phyloP scores from a whole-genome alignment of 805 yeast genomes.

The Candida xyloterini region DNA sequence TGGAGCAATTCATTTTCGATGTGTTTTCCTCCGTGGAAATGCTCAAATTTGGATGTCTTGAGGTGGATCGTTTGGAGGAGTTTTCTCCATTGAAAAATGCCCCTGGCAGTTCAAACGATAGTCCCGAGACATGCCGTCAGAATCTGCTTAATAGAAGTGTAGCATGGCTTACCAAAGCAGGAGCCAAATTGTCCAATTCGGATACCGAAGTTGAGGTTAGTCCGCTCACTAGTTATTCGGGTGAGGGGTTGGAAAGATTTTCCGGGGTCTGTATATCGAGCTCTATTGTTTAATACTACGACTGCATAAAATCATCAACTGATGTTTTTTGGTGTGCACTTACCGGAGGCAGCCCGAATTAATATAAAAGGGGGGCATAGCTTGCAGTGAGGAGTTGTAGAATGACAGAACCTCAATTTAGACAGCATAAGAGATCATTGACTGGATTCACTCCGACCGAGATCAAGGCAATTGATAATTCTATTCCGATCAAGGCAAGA shows the following conservation, averaged over 20 bases:
- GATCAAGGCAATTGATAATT: conserved; percentile 75
- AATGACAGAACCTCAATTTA: neutral
- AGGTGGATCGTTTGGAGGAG: conserved; percentile 81
- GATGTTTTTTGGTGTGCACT: conserved; percentile 8
- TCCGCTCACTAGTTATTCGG: conserved; percentile 70
- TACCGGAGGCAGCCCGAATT: conserved; percentile 8
- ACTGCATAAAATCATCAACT: conserved; percentile 2
- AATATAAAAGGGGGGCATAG: conserved; percentile 5
- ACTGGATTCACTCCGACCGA: conserved; percentile 93
- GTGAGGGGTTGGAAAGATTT: conserved; percentile 60
- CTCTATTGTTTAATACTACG: neutral
- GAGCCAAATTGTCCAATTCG: conserved; percentile 6
- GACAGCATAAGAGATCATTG: conserved; percentile 64
- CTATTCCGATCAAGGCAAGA: conserved; percentile 76
- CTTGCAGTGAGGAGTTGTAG: neutral
- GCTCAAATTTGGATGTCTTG: conserved; percentile 80
- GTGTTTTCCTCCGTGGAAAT: conserved; percentile 80
- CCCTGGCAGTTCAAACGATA: conserved; percentile 75
- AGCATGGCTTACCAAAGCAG: conserved; percentile 57
- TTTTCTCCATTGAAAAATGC: conserved; percentile 95
- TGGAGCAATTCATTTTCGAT: conserved; percentile 96
- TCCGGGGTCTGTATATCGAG: conserved; percentile 7
- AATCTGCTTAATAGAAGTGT: conserved; percentile 67
- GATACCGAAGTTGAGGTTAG: conserved; percentile 60
- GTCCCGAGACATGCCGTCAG: conserved; percentile 74